Base-by-base conservation (phyloP, 805 yeast species). In the Teunomyces lycoperdinae region DNA sequence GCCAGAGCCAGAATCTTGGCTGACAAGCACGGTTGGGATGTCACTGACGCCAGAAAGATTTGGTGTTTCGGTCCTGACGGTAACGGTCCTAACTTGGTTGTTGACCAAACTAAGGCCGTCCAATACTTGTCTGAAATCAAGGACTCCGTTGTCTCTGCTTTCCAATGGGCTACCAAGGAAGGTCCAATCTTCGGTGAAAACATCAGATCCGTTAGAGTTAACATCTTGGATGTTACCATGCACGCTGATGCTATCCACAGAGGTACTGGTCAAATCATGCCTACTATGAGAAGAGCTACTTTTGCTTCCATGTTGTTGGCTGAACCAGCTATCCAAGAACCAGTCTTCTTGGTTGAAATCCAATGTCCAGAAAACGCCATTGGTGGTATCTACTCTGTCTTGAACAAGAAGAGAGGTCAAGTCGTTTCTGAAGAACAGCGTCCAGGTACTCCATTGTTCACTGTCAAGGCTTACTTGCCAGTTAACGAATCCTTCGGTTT, bases 21-120 rank as follows among this genome's bases (percentile, higher is more conserved):
- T 73, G 98, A 92, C 76, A 96, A 94, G 76, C 94, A 77, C 86
- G 97, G 92, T 65, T 92, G 99, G 99, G 98, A 92, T 74, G 97
- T 94, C 74, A 84, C 97, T 65, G 99, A 92, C 73, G 99, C 97
- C 79, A 91, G 99, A 87, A 92, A 94, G 94, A 94, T 92, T 73
- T 92, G 99, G 99, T 89, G 97, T 87, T 92, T 92, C 90, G 99
- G 99, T 82, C 98, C 99, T 74, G 99, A 92, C 73, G 97, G 97
- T 79, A 85, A 81, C 76, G 99, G 99, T 80, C 91, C 99, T 70
- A 92, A 92, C 83, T 78, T 94, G 71, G 97, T 92, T 71, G 96
- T 92, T 77, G 99, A 92, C 83, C 97, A 91, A 81, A 92, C 98
- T 71, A 92, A 92, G 92, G 99, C 99, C 70, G 98, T 92, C 58